Base-by-base conservation (phyloP, 2,329 filamentous ascomycete genomes). In the Aureobasidium namibiae region DNA sequence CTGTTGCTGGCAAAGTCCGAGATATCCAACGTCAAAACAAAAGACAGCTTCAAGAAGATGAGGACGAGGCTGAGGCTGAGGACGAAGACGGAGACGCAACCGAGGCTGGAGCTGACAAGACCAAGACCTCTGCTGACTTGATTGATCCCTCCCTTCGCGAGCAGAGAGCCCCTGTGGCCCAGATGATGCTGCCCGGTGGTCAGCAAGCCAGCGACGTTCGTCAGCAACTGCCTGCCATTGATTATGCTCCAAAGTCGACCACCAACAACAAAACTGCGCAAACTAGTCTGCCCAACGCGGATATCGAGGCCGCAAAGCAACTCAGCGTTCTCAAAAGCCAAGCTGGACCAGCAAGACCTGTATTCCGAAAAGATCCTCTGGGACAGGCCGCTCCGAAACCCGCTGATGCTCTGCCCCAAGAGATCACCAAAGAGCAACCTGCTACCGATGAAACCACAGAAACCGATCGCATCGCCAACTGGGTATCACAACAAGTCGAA, bases 271-370 rank as follows among this genome's bases (percentile, higher is more conserved):
- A 54, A n/a, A 23, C 36, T 53, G 16, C 49, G 0, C 26, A 54
- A n/a, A 21, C 21, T 11, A n/a, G n/a, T 16, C n/a, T 23, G 3
- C 50, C 36, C 8, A 36, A 33, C 18, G 50, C 21, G 38, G 50
- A 54, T 3, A 54, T 54, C 18, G 50, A 54, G 21, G 50, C 50
- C 33, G 50, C 50, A 21, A 54, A 54, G 7, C 50, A 54, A 42
- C 50, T 54, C 38, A 41, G 50, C 10, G n/a, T 16, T 33, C 50
- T 54, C n/a, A 54, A 33, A 33, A 31, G 24, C 18, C 21, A 26
- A 31, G 26, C 24, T n/a, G 24, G 26, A 18, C 46, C 46, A 2
- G 48, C 48, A 29, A 38, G 48, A n/a, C 48, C 48, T 26, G 34
- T 39, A 14, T 52, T 52, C 21, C 21, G 48, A 11, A 24, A 38